phyloP scores from a whole-genome alignment of 2,329 filamentous ascomycete genomes.

The Exophiala sp. region DNA sequence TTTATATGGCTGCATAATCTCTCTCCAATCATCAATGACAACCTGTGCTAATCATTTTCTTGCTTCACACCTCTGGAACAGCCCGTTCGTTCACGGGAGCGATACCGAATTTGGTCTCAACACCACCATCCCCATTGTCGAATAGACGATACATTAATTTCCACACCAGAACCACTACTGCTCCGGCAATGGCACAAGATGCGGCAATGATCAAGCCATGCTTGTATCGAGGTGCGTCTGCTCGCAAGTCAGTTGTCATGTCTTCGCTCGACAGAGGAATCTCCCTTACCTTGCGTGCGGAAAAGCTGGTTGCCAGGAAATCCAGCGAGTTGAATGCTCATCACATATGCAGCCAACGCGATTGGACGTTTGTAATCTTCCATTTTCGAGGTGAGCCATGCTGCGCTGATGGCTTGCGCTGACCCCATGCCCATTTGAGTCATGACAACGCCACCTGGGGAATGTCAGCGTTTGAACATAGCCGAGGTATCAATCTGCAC shows the following conservation, averaged over 20 bases:
- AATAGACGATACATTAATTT: constrained; percentile 14
- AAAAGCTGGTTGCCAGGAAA: constrained; percentile 29
- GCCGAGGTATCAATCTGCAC: too few relatives aligned
- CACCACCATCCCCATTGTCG: constrained; percentile 13
- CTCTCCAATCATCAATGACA: neutral
- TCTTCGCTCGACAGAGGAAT: neutral
- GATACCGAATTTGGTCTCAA: constrained; percentile 6
- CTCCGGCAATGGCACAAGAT: constrained; percentile 11
- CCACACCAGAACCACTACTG: constrained; percentile 10
- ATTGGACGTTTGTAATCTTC: constrained; percentile 29
- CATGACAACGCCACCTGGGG: constrained; percentile 28
- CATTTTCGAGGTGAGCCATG: constrained; percentile 30
- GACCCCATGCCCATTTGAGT: constrained; percentile 23
- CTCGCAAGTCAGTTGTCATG: neutral
- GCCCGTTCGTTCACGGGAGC: neutral
- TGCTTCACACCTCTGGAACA: neutral
- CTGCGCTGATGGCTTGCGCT: constrained; percentile 29
- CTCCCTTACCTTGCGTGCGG: constrained; percentile 19
- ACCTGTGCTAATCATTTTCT: neutral
- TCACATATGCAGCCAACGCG: constrained; percentile 30
- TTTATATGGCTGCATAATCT: neutral
- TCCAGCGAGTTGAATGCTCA: constrained; percentile 29
- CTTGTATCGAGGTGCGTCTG: constrained; percentile 15
- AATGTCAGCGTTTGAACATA: too few relatives aligned
- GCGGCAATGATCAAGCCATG: constrained; percentile 17